These are phyloP conservation scores for Beauveria asiatica DNA, from an alignment of 2,329 filamentous ascomycete genomes.

Conservation along the genomic window DNA sequence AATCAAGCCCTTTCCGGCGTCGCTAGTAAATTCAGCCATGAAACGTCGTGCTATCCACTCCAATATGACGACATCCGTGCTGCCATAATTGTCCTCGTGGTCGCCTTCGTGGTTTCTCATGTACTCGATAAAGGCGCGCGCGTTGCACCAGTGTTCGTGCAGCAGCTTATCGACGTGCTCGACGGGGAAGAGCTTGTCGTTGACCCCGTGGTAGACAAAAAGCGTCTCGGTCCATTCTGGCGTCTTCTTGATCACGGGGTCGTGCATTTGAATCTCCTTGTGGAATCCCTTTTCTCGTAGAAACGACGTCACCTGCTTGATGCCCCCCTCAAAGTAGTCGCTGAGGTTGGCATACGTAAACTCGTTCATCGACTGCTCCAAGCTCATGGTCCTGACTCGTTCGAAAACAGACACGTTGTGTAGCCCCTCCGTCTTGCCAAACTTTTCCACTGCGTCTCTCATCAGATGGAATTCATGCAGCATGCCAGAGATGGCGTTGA, in stretches of 20 bases:
- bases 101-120: neutral
- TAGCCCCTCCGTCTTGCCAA: neutral
- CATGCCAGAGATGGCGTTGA: slow-evolving; percentile 16
- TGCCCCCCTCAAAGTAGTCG: slow-evolving; percentile 3
- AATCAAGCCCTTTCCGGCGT: no score
- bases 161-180: neutral
- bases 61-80: neutral
- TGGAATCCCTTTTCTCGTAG: neutral
- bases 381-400: neutral
- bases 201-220: neutral
- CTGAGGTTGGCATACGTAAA: neutral
- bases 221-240: no score
- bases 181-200: neutral
- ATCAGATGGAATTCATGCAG: slow-evolving; percentile 16
- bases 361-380: neutral
- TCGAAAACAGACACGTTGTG: slow-evolving; percentile 2
- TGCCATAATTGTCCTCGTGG: neutral
- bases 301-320: neutral
- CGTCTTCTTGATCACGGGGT: no score
- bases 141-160: neutral
- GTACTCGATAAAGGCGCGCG: neutral
- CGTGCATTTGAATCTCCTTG: neutral
- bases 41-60: neutral
- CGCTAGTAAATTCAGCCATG: no score
- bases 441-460: neutral